phyloP scores from a whole-genome alignment of 2,329 filamentous ascomycete genomes.

The Triangularia verruculosa region DNA sequence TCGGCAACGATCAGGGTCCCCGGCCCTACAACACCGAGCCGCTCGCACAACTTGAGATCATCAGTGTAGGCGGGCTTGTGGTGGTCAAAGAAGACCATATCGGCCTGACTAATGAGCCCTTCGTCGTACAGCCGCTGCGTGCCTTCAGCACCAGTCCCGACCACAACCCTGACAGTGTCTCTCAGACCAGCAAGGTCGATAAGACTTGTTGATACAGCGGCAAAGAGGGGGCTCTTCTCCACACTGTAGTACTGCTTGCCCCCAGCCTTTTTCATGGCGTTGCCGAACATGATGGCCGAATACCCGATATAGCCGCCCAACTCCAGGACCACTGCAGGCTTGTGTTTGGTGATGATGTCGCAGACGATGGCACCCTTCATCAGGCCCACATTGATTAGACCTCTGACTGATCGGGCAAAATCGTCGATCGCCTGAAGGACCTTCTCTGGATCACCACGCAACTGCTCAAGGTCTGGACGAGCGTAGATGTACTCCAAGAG shows the following conservation, averaged over 20 bases:
- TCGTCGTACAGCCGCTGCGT: slow-evolving; percentile 57
- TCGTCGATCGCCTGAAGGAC: slow-evolving; percentile 70
- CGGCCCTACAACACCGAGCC: slow-evolving; percentile 59
- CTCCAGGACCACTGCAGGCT: slow-evolving; percentile 53
- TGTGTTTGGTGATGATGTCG: slow-evolving; percentile 63
- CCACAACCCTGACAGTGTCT: slow-evolving; percentile 65
- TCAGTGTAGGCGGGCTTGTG: slow-evolving; percentile 72
- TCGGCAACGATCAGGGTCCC: slow-evolving; percentile 66
- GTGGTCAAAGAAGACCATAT: slow-evolving; percentile 77
- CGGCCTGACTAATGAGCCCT: slow-evolving; percentile 55
- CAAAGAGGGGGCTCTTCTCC: slow-evolving; percentile 72
- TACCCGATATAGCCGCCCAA: slow-evolving; percentile 81
- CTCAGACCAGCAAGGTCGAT: slow-evolving; percentile 71
- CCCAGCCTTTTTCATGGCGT: slow-evolving; percentile 60
- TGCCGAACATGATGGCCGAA: slow-evolving; percentile 72
- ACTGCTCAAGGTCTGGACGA: slow-evolving; percentile 57
- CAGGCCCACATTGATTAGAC: slow-evolving; percentile 77
- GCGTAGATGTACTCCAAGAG: slow-evolving; percentile 67
- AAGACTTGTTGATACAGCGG: slow-evolving; percentile 64
- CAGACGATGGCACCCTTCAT: slow-evolving; percentile 70
- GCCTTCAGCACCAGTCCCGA: slow-evolving; percentile 66
- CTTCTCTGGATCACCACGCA: slow-evolving; percentile 61
- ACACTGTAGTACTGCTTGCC: slow-evolving; percentile 67
- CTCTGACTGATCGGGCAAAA: slow-evolving; percentile 58
- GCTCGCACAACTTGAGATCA: slow-evolving; percentile 75